Base-by-base conservation (phyloP, 169 alveolate genomes). In the Cystoisospora suis region DNA sequence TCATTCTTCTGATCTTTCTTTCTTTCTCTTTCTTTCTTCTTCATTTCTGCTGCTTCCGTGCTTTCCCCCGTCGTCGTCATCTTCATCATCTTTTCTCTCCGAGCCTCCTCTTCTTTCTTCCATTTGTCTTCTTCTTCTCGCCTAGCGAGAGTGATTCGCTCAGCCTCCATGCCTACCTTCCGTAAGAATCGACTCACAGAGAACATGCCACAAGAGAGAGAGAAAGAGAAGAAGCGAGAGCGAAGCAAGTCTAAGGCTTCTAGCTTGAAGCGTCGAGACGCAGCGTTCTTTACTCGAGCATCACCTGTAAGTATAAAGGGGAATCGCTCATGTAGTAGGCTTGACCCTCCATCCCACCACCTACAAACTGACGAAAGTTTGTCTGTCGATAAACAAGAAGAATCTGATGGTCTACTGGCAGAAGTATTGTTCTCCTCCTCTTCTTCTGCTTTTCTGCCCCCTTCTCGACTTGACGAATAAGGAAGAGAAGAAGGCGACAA, bases 281-380 rank as follows among this genome's bases (percentile, higher is more conserved):
- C 83, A 36, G 36, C 0, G 83, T 72, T 72, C 56, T 38, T 34
- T 38, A 72, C 1, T n/a, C 83, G 83, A 1, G 83, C 42, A 6
- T 72, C 83, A 29, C 83, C 27, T 46, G 20, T 40, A 38, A 72
- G 83, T 15, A 86, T 32, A 53, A 36, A 86, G 23, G 90, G 90
- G 46, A 86, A 49, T 47, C 90, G 90, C 3, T 38, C 23, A 12
- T 36, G 90, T 40, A 86, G 85, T 70, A 86, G 75, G 15, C 58
- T n/a, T 32, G 75, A 29, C 72, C 90, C 90, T 20, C 90, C 90
- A 45, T 86, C 90, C 90, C 90, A 86, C 90, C 90, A 86, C 5
- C 29, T 56, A 29, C 15, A n/a, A 4, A 44, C 9, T 3, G 20
- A 59, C 34, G 6, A 4, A 12, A 20, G 61, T 53, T 53, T 53